Percentiles rank a stretch among this genome's conserved stretches.
Conservation (phyloP, 2,329 filamentous ascomycete species). For the Fusarium ambrosium region DNA sequence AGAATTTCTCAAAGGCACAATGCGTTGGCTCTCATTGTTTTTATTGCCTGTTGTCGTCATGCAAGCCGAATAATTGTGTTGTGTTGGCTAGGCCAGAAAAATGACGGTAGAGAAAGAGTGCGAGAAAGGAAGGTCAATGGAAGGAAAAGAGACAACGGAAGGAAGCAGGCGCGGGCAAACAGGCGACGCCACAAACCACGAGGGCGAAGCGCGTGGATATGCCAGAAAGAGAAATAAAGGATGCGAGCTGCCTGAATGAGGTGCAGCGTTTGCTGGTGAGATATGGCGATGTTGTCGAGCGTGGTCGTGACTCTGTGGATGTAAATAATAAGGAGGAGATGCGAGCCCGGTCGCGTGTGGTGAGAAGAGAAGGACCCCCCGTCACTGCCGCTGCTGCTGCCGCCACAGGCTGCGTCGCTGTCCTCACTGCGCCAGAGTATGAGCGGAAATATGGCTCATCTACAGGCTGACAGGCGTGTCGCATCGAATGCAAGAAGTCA, state of each 20-base stretch:
- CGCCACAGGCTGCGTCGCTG: slow-evolving; percentile 25
- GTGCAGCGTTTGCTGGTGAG: slow-evolving; percentile 19
- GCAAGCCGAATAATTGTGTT: slow-evolving; percentile 19
- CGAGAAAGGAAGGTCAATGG: slow-evolving; percentile 21
- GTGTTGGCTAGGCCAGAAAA: slow-evolving; percentile 24
- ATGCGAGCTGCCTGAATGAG: background rate
- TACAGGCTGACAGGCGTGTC: slow-evolving; percentile 11
- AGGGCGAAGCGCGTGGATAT: background rate
- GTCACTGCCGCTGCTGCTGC: slow-evolving; percentile 21
- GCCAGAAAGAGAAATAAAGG: slow-evolving; percentile 12
- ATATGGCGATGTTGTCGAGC: slow-evolving; percentile 14
- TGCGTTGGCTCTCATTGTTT: slow-evolving; percentile 41
- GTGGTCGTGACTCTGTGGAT: slow-evolving; percentile 26
- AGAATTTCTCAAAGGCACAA: slow-evolving; percentile 40
- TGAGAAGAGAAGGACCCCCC: slow-evolving; percentile 30
- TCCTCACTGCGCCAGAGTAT: slow-evolving; percentile 21
- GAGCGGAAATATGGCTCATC: slow-evolving; percentile 9
- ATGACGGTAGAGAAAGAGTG: slow-evolving; percentile 22
- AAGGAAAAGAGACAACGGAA: slow-evolving; percentile 22
- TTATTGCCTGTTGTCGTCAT: slow-evolving; percentile 34
- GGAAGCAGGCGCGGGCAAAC: slow-evolving; percentile 28
- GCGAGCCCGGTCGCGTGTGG: slow-evolving; percentile 40
- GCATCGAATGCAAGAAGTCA: slow-evolving; percentile 20
- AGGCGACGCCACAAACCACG: slow-evolving; percentile 36
- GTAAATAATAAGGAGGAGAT: slow-evolving; percentile 46